Base-by-base conservation (phyloP, 176 grass and related monocot species). In the Saccharum spontaneum region DNA sequence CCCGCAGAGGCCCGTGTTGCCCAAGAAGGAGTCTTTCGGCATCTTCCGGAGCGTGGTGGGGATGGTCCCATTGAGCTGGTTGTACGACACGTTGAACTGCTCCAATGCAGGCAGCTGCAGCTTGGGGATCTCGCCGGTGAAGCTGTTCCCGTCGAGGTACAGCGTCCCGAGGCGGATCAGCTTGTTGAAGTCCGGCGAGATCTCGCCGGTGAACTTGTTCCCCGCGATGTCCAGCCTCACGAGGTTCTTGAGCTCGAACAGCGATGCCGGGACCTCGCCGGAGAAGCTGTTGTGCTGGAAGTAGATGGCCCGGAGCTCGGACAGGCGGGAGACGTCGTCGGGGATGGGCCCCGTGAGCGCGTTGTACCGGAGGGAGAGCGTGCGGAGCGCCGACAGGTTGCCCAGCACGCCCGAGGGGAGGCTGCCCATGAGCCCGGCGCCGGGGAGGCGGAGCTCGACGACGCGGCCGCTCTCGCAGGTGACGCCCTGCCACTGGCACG, bases 31-130 rank as follows among this genome's bases (percentile, higher is more conserved):
- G 43, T 78, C 83, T 17, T 73, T 85, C 2, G 97, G 88, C 87
- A 94, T 90, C 78, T 84, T 92, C 63, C 97, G 90, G 86, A 99
- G 93, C 67, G 86, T 86, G 14, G 8, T 26, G 22, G 97, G 97
- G 84, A 99, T 96, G 83, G 97, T 96, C 75, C 97, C 97, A 71
- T 90, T 99, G 67, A 99, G 86, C 34, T 86, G 30, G 89, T 95
- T 99, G 88, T 81, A 96, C 12, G 97, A 99, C 57, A 99, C 97
- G 87, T 99, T 99, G 91, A 99, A 96, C 79, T 99, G 97, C 54
- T 48, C 84, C 77, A 99, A 84, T 83, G 83, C 69, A 30, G 86
- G 76, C 17, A 92, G 82, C 78, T 95, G 80, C 46, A 99, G 90
- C 80, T 93, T 86, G 49, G 97, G 93, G 76, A 99, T 92, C 83